Conservation (phyloP, 768 basidiomycete genomes). For the Paxillus involutus region DNA sequence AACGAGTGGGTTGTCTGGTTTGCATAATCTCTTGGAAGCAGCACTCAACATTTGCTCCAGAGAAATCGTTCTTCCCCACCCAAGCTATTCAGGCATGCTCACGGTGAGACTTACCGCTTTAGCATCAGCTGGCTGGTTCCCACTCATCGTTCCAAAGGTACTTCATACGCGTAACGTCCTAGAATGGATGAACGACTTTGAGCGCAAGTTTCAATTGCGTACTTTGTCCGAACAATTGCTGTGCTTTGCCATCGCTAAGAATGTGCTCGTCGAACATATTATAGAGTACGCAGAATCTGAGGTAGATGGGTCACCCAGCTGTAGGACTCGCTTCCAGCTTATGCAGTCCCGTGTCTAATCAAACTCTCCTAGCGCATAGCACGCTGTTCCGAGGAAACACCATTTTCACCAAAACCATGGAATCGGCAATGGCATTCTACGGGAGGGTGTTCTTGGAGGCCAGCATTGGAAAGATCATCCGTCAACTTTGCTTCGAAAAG, state of each 20-base stretch:
- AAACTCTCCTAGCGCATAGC: slow-evolving; percentile 56
- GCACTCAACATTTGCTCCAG: slow-evolving; percentile 35
- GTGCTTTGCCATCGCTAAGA: slow-evolving; percentile 67
- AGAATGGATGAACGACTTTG: slow-evolving; percentile 74
- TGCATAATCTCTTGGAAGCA: neutral
- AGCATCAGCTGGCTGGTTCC: neutral
- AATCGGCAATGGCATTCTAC: slow-evolving; percentile 78
- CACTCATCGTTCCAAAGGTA: slow-evolving; percentile 9
- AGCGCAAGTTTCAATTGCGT: slow-evolving; percentile 65
- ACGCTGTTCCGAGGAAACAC: slow-evolving; percentile 75
- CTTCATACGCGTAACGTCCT: slow-evolving; percentile 63
- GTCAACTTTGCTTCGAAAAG: slow-evolving; percentile 68
- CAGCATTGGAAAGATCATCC: slow-evolving; percentile 71
- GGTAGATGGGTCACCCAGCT: slow-evolving; percentile 65
- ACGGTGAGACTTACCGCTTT: slow-evolving; percentile 40
- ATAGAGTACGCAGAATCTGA: slow-evolving; percentile 68
- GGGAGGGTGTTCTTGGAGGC: slow-evolving; percentile 80
- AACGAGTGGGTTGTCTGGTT: slow-evolving; percentile 60
- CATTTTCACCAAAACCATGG: slow-evolving; percentile 71
- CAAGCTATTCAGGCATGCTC: slow-evolving; percentile 60
- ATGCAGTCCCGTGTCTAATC: neutral
- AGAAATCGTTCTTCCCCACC: slow-evolving; percentile 75
- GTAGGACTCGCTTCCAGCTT: slow-evolving; percentile 39
- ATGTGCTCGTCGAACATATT: slow-evolving; percentile 65
- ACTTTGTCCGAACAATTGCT: slow-evolving; percentile 60